phyloP scores from a whole-genome alignment of 2,329 filamentous ascomycete genomes.

The Tricladium varicosporioides region DNA sequence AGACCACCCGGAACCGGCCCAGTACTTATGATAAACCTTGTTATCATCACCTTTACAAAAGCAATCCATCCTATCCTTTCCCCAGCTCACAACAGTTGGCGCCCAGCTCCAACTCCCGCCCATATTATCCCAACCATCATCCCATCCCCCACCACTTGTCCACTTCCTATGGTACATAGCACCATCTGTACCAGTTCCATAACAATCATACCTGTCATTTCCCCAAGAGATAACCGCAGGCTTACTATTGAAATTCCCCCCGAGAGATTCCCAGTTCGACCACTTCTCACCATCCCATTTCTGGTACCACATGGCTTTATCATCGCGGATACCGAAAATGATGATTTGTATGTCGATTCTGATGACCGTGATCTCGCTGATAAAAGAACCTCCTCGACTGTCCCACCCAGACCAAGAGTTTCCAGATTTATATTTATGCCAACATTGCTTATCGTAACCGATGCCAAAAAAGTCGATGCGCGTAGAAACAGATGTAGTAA shows the following conservation, averaged over 20 bases:
- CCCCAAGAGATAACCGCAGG: conserved; percentile 1
- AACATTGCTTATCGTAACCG: background rate
- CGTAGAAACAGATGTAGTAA: background rate
- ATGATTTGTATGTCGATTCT: conserved; percentile 1
- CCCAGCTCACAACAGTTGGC: too few species aligned
- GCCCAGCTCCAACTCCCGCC: too few species aligned
- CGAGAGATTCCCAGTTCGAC: background rate
- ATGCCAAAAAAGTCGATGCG: conserved; percentile 3
- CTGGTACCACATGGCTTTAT: conserved; percentile 1
- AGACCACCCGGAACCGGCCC: too few species aligned
- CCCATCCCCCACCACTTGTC: too few species aligned
- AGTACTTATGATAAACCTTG: too few species aligned
- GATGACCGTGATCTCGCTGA: conserved; percentile 1
- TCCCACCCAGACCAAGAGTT: conserved; percentile 1
- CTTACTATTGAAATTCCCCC: conserved; percentile 1
- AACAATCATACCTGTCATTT: background rate
- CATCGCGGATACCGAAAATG: conserved; percentile 5
- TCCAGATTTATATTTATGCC: background rate
- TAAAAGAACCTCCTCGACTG: background rate
- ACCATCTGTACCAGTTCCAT: too few species aligned
- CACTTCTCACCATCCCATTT: conserved; percentile 1
- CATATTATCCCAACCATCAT: too few species aligned
- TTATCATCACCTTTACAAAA: too few species aligned
- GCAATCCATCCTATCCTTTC: too few species aligned
- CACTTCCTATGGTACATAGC: too few species aligned